These are phyloP conservation scores for Gentiana straminea DNA, from an alignment of 257 asterid species.

Conservation along the genomic window DNA sequence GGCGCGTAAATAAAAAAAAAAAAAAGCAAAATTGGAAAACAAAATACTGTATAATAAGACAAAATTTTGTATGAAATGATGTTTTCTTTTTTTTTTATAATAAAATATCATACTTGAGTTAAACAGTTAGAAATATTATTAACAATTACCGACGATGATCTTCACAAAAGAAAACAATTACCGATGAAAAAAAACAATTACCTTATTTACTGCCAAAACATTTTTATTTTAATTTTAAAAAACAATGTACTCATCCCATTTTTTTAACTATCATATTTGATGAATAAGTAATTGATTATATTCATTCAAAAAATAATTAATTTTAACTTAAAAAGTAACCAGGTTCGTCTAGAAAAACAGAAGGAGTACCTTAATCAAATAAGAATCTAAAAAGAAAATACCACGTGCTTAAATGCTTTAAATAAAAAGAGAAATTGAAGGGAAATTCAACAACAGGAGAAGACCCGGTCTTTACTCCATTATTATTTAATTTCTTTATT, in stretches of 20 bases:
- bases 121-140: no score
- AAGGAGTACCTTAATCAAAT: constrained; percentile 11
- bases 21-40: no score
- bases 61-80: no score
- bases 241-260: background rate
- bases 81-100: no score
- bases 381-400: constrained; percentile 9
- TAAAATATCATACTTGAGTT: no score
- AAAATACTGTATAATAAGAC: no score
- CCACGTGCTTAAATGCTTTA: constrained; percentile 42
- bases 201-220: background rate
- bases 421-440: background rate
- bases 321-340: no score
- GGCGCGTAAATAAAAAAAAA: no score
- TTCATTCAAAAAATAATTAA: no score
- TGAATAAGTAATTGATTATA: background rate
- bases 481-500: background rate
- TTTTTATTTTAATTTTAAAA: background rate
- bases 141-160: no score
- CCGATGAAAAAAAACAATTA: background rate
- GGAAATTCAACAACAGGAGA: background rate
- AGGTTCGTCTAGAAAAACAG: background rate
- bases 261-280: background rate
- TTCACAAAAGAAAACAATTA: background rate
- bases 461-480: background rate